Percentiles rank a stretch among this genome's conserved stretches.
phyloP scores from a whole-genome alignment of 2,329 filamentous ascomycete species.

The Penicillium sp. region DNA sequence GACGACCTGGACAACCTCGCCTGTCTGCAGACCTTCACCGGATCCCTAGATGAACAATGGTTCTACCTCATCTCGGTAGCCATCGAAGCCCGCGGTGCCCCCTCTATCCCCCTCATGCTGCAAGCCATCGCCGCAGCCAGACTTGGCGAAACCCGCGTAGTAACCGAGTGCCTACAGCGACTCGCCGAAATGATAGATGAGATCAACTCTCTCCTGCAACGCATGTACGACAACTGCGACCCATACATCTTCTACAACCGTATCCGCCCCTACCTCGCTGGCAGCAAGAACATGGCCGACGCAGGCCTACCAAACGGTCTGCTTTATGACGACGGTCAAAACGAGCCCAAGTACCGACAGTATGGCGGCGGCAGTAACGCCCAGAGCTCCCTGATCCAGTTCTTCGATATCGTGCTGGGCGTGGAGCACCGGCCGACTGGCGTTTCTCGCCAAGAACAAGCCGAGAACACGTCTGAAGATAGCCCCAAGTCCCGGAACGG shows the following conservation, averaged over 20 bases:
- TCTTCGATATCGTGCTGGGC: slow-evolving; percentile 90
- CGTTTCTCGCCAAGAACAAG: slow-evolving; percentile 51
- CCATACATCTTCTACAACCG: slow-evolving; percentile 93
- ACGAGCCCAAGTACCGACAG: slow-evolving; percentile 70
- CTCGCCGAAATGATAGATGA: slow-evolving; percentile 90
- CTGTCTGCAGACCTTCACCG: slow-evolving; percentile 87
- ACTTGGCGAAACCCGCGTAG: slow-evolving; percentile 65
- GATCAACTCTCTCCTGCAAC: slow-evolving; percentile 72
- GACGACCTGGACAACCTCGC: slow-evolving; percentile 85
- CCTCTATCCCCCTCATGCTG: slow-evolving; percentile 85
- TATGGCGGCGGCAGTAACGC: slow-evolving; percentile 95
- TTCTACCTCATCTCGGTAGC: slow-evolving; percentile 96
- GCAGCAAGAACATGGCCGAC: slow-evolving; percentile 96
- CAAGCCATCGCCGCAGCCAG: slow-evolving; percentile 80
- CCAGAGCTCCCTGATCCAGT: slow-evolving; percentile 94
- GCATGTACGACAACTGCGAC: slow-evolving; percentile 95
- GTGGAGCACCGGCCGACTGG: slow-evolving; percentile 90
- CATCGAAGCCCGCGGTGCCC: slow-evolving; percentile 88
- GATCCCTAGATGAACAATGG: slow-evolving; percentile 95
- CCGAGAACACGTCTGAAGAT: slow-evolving; percentile 34
- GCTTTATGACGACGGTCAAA: slow-evolving; percentile 78
- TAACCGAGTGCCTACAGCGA: slow-evolving; percentile 72
- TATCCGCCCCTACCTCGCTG: slow-evolving; percentile 92
- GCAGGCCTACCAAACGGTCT: slow-evolving; percentile 87
- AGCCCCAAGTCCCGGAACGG: slow-evolving; percentile 66